These are phyloP conservation scores for Aureobasidium sp. DNA, from an alignment of 2,329 filamentous ascomycete genomes.

Conservation along the genomic window DNA sequence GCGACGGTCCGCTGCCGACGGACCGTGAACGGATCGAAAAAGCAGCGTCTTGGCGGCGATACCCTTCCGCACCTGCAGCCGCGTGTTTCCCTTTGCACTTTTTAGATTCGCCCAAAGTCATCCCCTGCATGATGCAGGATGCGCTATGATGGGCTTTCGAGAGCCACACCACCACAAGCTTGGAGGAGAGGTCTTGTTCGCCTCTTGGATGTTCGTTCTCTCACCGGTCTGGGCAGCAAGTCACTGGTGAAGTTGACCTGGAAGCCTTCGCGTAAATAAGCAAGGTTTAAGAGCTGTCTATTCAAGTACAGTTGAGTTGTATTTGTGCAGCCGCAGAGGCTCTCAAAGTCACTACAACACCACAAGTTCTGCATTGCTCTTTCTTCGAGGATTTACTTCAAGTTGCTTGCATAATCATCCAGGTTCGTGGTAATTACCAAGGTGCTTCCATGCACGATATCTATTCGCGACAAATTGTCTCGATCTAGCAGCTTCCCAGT, in stretches of 20 bases:
- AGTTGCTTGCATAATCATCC: background rate
- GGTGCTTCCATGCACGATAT: background rate
- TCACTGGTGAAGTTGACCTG: background rate
- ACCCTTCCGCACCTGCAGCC: background rate
- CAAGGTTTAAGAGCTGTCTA: background rate
- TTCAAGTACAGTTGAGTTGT: background rate
- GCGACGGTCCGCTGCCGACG: background rate
- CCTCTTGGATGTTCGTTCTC: background rate
- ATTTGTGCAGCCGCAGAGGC: background rate
- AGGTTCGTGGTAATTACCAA: background rate
- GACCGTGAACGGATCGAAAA: background rate
- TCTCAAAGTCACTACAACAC: background rate
- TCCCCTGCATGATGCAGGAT: conserved; percentile 12
- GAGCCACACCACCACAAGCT: background rate
- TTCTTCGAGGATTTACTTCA: background rate
- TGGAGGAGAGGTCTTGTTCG: background rate
- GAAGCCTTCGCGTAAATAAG: conserved; percentile 8
- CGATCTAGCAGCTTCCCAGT: background rate
- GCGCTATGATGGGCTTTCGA: background rate
- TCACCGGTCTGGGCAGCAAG: background rate
- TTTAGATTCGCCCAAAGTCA: background rate
- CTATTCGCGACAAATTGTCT: background rate
- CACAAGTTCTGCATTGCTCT: background rate
- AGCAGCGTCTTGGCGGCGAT: background rate
- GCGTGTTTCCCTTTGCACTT: background rate